These are phyloP conservation scores for Blastomyces emzantsi DNA, from an alignment of 2,329 filamentous ascomycete genomes.

Conservation along the genomic window DNA sequence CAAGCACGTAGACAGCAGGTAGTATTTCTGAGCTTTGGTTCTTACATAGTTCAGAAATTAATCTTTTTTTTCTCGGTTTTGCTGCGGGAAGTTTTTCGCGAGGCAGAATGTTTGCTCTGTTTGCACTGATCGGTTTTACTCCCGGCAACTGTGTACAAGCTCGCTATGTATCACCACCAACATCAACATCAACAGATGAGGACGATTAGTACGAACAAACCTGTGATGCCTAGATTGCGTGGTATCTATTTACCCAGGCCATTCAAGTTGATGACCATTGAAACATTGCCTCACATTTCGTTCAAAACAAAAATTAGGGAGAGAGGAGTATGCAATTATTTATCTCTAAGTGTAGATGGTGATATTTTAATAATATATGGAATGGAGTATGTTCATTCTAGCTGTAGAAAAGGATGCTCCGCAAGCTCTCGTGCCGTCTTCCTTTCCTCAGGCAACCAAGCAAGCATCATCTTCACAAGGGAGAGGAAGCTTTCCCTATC, in stretches of 20 bases:
- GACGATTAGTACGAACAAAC: no score
- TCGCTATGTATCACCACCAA: no score
- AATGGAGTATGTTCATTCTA: background rate
- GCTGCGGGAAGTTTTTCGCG: constrained; percentile 23
- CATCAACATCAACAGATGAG: no score
- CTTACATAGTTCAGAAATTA: background rate
- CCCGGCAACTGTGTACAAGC: no score
- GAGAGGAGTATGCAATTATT: background rate
- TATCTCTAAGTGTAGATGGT: background rate
- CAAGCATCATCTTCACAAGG: constrained; percentile 29
- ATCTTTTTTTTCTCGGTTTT: constrained; percentile 11
- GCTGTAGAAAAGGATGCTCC: constrained; percentile 28
- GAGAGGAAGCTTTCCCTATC: constrained; percentile 27
- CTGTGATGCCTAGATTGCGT: no score
- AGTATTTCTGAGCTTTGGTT: background rate
- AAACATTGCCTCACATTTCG: background rate
- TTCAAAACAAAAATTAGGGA: background rate
- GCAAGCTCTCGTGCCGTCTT: constrained; percentile 30
- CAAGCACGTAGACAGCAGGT: background rate
- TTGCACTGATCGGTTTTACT: constrained; percentile 18
- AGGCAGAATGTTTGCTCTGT: constrained; percentile 22
- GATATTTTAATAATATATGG: background rate
- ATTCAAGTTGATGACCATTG: background rate
- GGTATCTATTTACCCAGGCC: background rate
- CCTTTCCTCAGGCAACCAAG: constrained; percentile 29